Percentiles rank a stretch among this genome's conserved stretches.
Conservation (phyloP, 352 stramenopile species). For the Aphanomyces invadans region DNA sequence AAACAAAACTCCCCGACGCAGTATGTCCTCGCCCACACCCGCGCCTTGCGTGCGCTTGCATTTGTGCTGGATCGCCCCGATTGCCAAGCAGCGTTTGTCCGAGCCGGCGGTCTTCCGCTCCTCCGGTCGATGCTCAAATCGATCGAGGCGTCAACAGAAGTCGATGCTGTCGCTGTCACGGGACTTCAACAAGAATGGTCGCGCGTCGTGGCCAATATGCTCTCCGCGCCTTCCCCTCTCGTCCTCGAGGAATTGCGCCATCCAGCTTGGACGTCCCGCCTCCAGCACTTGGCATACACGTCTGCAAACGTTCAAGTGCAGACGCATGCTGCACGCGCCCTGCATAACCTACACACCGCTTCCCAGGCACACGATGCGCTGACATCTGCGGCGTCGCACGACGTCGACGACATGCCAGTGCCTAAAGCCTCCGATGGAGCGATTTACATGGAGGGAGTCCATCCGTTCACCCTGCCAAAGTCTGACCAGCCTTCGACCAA, state of each 20-base stretch:
- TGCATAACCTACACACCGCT: constrained; percentile 11
- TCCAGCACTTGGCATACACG: background rate
- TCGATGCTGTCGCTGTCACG: background rate
- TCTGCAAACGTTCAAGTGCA: constrained; percentile 12
- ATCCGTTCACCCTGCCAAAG: constrained; percentile 41
- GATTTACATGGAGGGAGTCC: constrained; percentile 61
- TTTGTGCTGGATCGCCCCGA: constrained; percentile 48
- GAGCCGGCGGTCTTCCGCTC: constrained; percentile 44
- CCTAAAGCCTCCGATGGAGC: too few species aligned
- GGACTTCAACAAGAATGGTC: constrained; percentile 48
- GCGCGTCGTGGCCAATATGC: constrained; percentile 58
- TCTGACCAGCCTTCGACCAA: constrained; percentile 20
- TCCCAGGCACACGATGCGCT: background rate
- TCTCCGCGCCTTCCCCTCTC: constrained; percentile 42
- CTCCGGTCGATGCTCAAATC: constrained; percentile 33
- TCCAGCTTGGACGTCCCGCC: background rate
- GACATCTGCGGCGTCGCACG: too few species aligned
- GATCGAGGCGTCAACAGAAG: background rate
- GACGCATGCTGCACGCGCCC: constrained; percentile 9
- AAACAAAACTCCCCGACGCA: constrained; percentile 26
- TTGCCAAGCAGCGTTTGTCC: constrained; percentile 48
- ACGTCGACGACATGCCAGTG: too few species aligned
- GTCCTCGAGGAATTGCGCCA: background rate
- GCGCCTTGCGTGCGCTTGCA: constrained; percentile 47
- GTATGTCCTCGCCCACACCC: constrained; percentile 47